Percentiles rank a stretch among this genome's conserved stretches.
These are phyloP conservation scores for Orbilia blumenaviensis DNA, from an alignment of 2,329 filamentous ascomycete species.

Conservation along the genomic window DNA sequence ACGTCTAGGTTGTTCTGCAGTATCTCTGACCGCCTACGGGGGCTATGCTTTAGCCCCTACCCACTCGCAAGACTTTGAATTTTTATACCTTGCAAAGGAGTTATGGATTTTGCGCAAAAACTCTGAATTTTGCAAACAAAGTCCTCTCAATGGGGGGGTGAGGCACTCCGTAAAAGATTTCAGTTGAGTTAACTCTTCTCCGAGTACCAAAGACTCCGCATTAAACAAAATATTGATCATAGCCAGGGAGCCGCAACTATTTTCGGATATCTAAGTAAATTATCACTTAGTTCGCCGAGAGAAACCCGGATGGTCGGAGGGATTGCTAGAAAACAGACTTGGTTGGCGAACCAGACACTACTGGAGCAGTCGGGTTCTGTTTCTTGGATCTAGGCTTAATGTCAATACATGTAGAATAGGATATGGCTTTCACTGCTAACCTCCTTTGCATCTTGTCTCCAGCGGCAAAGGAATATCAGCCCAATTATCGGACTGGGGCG, in stretches of 20 bases:
- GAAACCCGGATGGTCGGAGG: neutral
- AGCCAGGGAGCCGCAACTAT: constrained; percentile 91
- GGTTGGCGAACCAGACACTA: constrained; percentile 92
- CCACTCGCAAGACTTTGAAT: neutral
- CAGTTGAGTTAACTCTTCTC: constrained; percentile 75
- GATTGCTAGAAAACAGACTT: constrained; percentile 71
- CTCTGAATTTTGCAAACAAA: constrained; percentile 76
- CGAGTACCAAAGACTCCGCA: constrained; percentile 71
- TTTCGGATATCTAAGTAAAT: constrained; percentile 73
- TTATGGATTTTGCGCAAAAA: constrained; percentile 87
- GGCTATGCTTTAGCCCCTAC: neutral
- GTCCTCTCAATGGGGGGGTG: constrained; percentile 76
- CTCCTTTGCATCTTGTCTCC: constrained; percentile 66
- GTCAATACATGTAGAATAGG: neutral
- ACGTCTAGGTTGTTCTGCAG: constrained; percentile 70
- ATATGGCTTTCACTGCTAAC: constrained; percentile 47
- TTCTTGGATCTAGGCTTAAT: constrained; percentile 60
- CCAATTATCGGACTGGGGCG: constrained; percentile 74
- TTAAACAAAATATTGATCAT: constrained; percentile 96
- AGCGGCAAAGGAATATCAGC: constrained; percentile 88
- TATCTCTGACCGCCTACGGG: constrained; percentile 52
- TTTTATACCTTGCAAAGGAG: constrained; percentile 75
- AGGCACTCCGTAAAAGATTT: constrained; percentile 75
- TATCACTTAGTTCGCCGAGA: neutral
- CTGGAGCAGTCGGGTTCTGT: constrained; percentile 68